Evolutionary conservation across 768 basidiomycete species (phyloP).

Genomic region (Pisolithus tinctorius): DNA sequence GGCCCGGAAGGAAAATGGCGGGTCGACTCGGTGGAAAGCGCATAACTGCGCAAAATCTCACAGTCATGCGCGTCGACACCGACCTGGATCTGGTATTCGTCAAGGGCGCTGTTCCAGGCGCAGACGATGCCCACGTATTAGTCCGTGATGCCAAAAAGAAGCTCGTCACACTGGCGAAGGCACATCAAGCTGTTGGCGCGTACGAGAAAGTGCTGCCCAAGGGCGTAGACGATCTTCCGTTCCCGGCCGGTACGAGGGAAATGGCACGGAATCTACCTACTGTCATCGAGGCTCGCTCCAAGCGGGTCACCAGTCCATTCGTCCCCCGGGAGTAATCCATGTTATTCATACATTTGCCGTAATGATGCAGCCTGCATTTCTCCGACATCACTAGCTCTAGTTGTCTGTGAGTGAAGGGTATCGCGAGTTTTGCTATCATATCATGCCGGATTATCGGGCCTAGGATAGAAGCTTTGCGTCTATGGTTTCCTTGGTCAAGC

Average conservation of each 20-base stretch:
- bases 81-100: constrained; percentile 85
- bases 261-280: constrained; percentile 61
- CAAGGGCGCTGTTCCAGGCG: constrained; percentile 84
- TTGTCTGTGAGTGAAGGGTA: too few relatives aligned
- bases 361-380: too few relatives aligned
- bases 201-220: constrained; percentile 76
- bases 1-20: constrained; percentile 98
- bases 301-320: constrained; percentile 74
- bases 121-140: constrained; percentile 82
- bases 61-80: constrained; percentile 84
- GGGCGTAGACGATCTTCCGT: constrained; percentile 79
- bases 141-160: constrained; percentile 90
- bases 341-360: constrained; percentile 3
- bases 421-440: too few relatives aligned
- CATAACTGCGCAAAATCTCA: constrained; percentile 80
- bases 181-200: constrained; percentile 63
- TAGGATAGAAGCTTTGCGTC: constrained; percentile 46
- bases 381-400: too few relatives aligned
- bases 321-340: constrained; percentile 53
- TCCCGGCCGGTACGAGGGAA: constrained; percentile 84
- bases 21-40: constrained; percentile 85
- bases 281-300: constrained; percentile 64
- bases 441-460: too few relatives aligned
- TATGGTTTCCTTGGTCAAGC: constrained; percentile 65
- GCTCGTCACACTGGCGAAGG: constrained; percentile 50